Conservation (phyloP, 345 rosid genomes). For the Brassica napus region Da-Ae NC_063442.1:41193501-41194000, state of each 20-base stretch:
- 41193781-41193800: slow-evolving; percentile 23
- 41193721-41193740: slow-evolving; percentile 15
- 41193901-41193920: too few species aligned
- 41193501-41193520: background rate
- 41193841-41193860: background rate
- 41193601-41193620: slow-evolving; percentile 38
- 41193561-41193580: background rate
- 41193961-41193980: background rate
- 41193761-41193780: slow-evolving; percentile 38
- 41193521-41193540: background rate
- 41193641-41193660: slow-evolving; percentile 25
- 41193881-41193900: too few species aligned
- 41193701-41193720: background rate
- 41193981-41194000: background rate
- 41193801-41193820: background rate
- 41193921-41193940: too few species aligned
- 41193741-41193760: slow-evolving; percentile 31
- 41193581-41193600: slow-evolving; percentile 44
- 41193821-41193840: background rate
- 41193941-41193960: too few species aligned
- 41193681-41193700: background rate
- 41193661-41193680: slow-evolving; percentile 10
- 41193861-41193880: background rate
- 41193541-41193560: background rate
- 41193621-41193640: slow-evolving; percentile 34